Conservation (phyloP, 805 yeast species). For the Ogataea trehaloabstinens region DNA sequence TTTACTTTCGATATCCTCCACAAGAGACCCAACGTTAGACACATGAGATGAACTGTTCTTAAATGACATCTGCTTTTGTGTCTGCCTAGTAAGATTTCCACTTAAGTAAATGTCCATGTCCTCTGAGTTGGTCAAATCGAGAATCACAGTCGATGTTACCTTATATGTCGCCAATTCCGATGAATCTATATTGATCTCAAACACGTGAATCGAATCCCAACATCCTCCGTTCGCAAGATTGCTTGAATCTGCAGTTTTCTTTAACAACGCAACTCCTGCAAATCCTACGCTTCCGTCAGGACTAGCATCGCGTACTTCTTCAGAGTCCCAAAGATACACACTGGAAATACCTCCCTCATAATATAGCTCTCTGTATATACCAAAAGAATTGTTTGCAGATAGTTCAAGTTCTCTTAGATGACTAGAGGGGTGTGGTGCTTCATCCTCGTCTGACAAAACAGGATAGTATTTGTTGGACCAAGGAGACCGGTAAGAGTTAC, state of each 20-base stretch:
- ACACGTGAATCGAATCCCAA: conserved; percentile 95
- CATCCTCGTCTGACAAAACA: conserved; percentile 45
- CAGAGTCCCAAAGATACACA: conserved; percentile 88
- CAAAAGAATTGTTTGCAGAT: conserved; percentile 86
- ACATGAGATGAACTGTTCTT: conserved; percentile 66
- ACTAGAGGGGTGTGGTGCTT: conserved; percentile 73
- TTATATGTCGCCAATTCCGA: conserved; percentile 52
- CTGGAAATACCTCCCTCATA: conserved; percentile 93
- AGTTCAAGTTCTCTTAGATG: conserved; percentile 70
- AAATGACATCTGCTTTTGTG: conserved; percentile 51
- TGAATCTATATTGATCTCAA: conserved; percentile 59
- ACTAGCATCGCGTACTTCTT: conserved; percentile 47
- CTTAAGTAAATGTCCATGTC: conserved; percentile 49
- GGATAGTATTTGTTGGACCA: conserved; percentile 79
- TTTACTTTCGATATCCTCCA: conserved; percentile 87
- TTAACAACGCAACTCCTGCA: conserved; percentile 88
- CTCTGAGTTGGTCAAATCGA: conserved; percentile 51
- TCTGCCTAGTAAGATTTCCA: conserved; percentile 86
- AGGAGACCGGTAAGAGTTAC: conserved; percentile 89
- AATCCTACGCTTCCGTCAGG: conserved; percentile 56
- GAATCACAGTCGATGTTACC: conserved; percentile 83
- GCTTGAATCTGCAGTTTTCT: conserved; percentile 54
- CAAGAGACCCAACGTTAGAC: conserved; percentile 76
- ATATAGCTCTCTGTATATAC: conserved; percentile 87
- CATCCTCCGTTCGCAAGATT: conserved; percentile 44